Percentiles rank a stretch among this genome's conserved stretches.
These are phyloP conservation scores for Vaccinium corymbosum DNA, from an alignment of 148 eudicot genomes.

Conservation along the genomic window DNA sequence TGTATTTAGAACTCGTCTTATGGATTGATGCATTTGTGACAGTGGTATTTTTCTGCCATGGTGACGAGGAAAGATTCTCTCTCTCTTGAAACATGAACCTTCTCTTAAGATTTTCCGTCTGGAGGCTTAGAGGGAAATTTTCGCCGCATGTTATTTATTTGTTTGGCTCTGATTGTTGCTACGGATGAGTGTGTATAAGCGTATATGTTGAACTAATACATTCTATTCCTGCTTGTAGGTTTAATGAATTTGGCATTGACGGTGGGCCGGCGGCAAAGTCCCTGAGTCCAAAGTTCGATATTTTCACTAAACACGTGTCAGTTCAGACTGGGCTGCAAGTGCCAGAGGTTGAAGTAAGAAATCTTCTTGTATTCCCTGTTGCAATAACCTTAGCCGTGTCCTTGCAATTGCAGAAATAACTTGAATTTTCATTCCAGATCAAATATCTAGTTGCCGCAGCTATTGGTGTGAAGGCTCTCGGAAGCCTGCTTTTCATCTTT, in stretches of 20 bases:
- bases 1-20: not conserved
- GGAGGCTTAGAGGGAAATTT: not conserved
- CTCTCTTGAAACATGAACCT: not conserved
- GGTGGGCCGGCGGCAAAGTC: slow-evolving; percentile 77
- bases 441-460: slow-evolving; percentile 62
- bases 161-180: not conserved
- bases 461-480: slow-evolving; percentile 66
- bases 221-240: slow-evolving; percentile 40
- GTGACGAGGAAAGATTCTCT: not conserved
- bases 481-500: slow-evolving; percentile 73
- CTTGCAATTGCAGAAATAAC: not conserved
- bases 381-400: not conserved
- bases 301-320: slow-evolving; percentile 51
- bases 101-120: not conserved
- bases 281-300: slow-evolving; percentile 61
- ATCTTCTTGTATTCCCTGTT: not conserved
- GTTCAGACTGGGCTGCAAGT: slow-evolving; percentile 59
- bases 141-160: not conserved
- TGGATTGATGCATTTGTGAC: slow-evolving; percentile 7
- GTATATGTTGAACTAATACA: not conserved
- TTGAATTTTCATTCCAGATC: slow-evolving; percentile 39
- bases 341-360: slow-evolving; percentile 62
- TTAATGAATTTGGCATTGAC: slow-evolving; percentile 68
- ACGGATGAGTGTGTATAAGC: not conserved
- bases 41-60: not conserved